These are phyloP conservation scores for Rubus parviflorus DNA, from an alignment of 306 rosid species.

Conservation along the genomic window DNA sequence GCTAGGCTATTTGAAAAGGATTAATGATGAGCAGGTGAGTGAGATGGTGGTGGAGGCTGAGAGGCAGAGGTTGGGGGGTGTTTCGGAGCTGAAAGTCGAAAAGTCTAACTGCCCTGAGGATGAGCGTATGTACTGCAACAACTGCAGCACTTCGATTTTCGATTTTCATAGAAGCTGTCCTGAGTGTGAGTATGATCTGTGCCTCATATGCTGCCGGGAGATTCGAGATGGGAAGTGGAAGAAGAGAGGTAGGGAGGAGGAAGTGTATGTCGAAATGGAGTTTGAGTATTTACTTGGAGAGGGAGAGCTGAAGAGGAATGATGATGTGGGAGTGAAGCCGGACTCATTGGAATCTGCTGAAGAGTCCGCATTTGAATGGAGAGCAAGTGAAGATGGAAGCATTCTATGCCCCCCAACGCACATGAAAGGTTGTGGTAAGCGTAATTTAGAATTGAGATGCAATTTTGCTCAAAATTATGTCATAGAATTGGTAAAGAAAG, in stretches of 20 bases:
- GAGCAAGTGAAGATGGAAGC: conserved; percentile 53
- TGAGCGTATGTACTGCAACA: conserved; percentile 71
- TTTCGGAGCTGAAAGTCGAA: not conserved
- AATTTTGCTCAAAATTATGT: conserved; percentile 33
- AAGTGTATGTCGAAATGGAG: too few relatives aligned
- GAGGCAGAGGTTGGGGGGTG: not conserved
- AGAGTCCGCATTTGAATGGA: conserved; percentile 50
- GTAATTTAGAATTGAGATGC: conserved; percentile 61
- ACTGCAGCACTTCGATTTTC: conserved; percentile 78
- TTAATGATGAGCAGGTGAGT: conserved; percentile 58
- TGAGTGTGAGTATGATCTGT: conserved; percentile 64
- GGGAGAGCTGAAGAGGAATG: too few relatives aligned
- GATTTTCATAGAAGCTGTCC: conserved; percentile 79
- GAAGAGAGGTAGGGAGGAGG: too few relatives aligned
- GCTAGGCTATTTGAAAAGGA: conserved; percentile 56
- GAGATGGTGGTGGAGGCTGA: conserved; percentile 35
- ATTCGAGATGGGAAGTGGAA: conserved; percentile 52
- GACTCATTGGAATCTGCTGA: too few relatives aligned
- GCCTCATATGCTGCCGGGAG: conserved; percentile 76
- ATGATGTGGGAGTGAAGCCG: too few relatives aligned
- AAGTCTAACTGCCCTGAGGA: conserved; percentile 11
- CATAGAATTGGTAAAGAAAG: conserved; percentile 49
- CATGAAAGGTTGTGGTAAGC: conserved; percentile 41
- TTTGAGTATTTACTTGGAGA: too few relatives aligned
- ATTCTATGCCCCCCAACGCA: conserved; percentile 59